These are phyloP conservation scores for Paramyrothecium roridum DNA, from an alignment of 2,329 filamentous ascomycete species.

Conservation along the genomic window DNA sequence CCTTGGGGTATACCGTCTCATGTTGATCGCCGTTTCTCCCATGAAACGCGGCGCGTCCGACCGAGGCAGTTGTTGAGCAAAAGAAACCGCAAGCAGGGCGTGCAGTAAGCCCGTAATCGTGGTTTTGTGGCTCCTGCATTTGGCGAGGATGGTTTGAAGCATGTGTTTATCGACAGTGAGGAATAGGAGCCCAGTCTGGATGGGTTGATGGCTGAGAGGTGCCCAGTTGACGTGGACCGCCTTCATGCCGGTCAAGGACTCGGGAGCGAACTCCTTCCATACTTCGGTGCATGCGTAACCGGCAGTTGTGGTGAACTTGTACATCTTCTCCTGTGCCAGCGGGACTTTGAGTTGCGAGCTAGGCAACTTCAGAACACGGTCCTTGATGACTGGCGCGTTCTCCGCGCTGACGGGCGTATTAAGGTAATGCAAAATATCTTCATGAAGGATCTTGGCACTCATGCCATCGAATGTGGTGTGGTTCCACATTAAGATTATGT, in stretches of 20 bases:
- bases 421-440: constrained; percentile 20
- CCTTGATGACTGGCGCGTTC: neutral
- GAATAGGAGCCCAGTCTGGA: constrained; percentile 13
- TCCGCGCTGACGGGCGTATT: constrained; percentile 7
- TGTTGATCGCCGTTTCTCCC: constrained; percentile 13
- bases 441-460: constrained; percentile 27
- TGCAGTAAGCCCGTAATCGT: constrained; percentile 25
- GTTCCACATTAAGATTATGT: constrained; percentile 22
- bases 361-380: constrained; percentile 7
- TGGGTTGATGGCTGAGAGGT: constrained; percentile 12
- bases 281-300: constrained; percentile 11
- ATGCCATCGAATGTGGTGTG: constrained; percentile 24
- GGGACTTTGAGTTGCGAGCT: constrained; percentile 9
- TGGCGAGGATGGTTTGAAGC: constrained; percentile 12
- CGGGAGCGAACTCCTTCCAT: constrained; percentile 11
- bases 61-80: constrained; percentile 11
- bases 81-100: constrained; percentile 14
- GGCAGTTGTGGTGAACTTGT: constrained; percentile 13
- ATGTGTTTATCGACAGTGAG: constrained; percentile 12
- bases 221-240: constrained; percentile 17
- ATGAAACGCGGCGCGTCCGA: constrained; percentile 5
- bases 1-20: constrained; percentile 13
- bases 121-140: constrained; percentile 21
- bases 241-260: constrained; percentile 8
- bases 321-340: constrained; percentile 17